phyloP scores from a whole-genome alignment of 805 yeast genomes.

The Starmerella bombicola region DNA sequence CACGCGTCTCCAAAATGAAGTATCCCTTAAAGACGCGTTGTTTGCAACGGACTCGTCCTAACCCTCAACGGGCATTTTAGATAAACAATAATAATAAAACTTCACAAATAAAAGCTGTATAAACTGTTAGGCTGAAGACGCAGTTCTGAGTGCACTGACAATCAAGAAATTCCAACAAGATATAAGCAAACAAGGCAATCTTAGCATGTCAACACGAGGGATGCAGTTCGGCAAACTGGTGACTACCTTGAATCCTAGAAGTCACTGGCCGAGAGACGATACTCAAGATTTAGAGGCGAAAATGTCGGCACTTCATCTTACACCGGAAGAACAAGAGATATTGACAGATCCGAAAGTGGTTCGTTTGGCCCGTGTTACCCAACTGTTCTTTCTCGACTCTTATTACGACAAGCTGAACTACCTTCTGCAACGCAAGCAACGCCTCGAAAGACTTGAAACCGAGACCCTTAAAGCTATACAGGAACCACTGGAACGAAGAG shows the following conservation, averaged over 20 bases:
- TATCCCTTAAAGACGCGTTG: no score
- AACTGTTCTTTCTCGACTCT: constrained; percentile 85
- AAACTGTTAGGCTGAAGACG: no score
- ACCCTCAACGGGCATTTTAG: no score
- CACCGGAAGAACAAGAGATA: constrained; percentile 29
- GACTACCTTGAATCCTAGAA: constrained; percentile 13
- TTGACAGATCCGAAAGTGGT: constrained; percentile 66
- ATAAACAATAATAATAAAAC: no score
- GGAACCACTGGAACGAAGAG: constrained; percentile 34
- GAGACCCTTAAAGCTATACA: constrained; percentile 30
- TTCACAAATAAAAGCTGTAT: no score
- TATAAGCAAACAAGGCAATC: no score
- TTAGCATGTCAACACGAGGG: constrained; percentile 15
- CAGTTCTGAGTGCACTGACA: no score
- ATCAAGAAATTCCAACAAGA: no score
- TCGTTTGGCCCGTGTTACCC: constrained; percentile 80
- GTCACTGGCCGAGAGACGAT: constrained; percentile 9
- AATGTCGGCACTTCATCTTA: constrained; percentile 11
- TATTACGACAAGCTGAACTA: constrained; percentile 94
- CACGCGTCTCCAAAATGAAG: no score
- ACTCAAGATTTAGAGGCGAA: constrained; percentile 6
- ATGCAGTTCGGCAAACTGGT: constrained; percentile 20
- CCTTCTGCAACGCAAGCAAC: constrained; percentile 71
- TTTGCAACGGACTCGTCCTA: no score
- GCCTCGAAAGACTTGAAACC: constrained; percentile 57